Evolutionary conservation across 129 eudicot species (phyloP), one percentile per base, ranked within the genome.

Genomic region (Centrapalus pauciflorus): DNA sequence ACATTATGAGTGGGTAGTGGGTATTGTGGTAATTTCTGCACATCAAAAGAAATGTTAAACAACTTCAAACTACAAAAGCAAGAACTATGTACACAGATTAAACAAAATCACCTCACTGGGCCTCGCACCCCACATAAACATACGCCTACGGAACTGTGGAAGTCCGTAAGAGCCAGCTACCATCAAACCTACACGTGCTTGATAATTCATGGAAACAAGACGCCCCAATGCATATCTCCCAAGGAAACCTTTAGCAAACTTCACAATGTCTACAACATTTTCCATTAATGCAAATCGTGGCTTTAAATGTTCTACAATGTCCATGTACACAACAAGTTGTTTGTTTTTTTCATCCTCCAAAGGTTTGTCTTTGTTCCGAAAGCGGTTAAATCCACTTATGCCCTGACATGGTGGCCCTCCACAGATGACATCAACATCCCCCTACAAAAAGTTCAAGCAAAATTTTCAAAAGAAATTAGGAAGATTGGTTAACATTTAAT

Each of bases 401-500:
- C 98, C 98, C 57, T 93, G 98, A 58, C 98, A 93, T 2, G 98
- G 98, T 4, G 98, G 98, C 0, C 98, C 98, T 2, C 98, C 98
- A 63, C 96, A 88, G 3, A 93, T 61, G 2, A 89, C 86, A 79
- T 86, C 98, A 51, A 79, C 92, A 59, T 75, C 64, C 2, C 95
- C 96, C 98, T 93, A 33, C 21, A 50, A 34, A 6, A 12, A 26
- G 4, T 9, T 64, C 9, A 4, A 65, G 34, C 23, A 72, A 45
- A 5, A 41, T 8, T 38, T 12, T 13, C 0, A 46, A 41, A 13
- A 6, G 11, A 26, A 61, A 21, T 5, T 19, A 13, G 8, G 16
- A 14, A 43, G 8, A 43, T 4, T 14, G 51, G 21, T 43, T 43
- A 43, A 2, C n/a, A 43, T 1, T 37, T 37, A 37, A 1, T 7